phyloP scores from a whole-genome alignment of 257 asterid genomes.

The Solanum bulbocastanum region DNA sequence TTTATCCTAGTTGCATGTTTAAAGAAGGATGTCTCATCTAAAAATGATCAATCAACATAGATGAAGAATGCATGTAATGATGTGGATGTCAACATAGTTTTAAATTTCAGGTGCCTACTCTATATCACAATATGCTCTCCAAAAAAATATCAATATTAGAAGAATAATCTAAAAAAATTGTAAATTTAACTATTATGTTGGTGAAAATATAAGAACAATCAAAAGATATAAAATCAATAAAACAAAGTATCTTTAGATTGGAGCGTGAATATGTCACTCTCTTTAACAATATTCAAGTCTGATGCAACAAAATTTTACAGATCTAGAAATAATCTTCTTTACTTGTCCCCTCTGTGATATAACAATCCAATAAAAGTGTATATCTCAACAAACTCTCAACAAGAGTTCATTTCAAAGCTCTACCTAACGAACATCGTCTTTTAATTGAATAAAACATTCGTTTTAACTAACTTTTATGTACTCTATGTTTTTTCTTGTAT shows the following conservation, averaged over 20 bases:
- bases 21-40: neutral
- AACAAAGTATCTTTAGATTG: too few relatives aligned
- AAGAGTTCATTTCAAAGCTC: neutral
- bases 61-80: neutral
- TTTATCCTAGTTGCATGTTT: neutral
- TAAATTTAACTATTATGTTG: neutral
- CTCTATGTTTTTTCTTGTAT: too few relatives aligned
- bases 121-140: neutral
- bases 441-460: too few relatives aligned
- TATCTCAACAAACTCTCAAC: neutral
- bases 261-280: neutral
- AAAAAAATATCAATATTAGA: neutral
- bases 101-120: neutral
- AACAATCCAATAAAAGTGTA: neutral
- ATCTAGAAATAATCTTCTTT: too few relatives aligned
- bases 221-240: neutral
- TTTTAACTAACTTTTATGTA: neutral
- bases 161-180: neutral
- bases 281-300: too few relatives aligned
- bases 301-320: too few relatives aligned
- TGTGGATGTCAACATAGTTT: neutral
- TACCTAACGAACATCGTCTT: neutral
- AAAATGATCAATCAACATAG: neutral
- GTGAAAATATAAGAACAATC: neutral
- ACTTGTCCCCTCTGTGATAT: too few relatives aligned